A percentile compares a stretch with the other conserved stretches of the same genome.
Evolutionary conservation across 2,329 filamentous ascomycete species (phyloP).

Genomic region (Atkinsonella texensis): DNA sequence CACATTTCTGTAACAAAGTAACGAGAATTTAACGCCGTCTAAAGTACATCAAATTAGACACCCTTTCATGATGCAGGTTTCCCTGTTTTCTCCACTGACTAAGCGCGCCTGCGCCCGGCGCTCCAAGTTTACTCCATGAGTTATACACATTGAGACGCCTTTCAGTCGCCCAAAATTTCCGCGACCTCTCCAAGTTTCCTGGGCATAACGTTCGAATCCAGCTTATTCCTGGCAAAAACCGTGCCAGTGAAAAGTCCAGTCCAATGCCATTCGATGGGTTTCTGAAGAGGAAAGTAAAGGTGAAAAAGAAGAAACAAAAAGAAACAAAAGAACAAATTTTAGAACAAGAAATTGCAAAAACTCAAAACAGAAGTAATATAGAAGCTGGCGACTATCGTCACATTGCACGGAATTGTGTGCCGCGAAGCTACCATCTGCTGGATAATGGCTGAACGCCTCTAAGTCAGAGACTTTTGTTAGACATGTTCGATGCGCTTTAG

Average conservation of each 20-base stretch:
- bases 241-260: slow-evolving; percentile 7
- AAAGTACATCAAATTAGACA: slow-evolving; percentile 29
- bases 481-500: slow-evolving; percentile 1
- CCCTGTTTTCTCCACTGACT: slow-evolving; percentile 16
- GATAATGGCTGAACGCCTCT: too few species aligned
- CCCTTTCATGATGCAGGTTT: slow-evolving; percentile 22
- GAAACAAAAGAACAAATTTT: slow-evolving; percentile 2
- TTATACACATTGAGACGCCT: slow-evolving; percentile 17
- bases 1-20: slow-evolving; percentile 24
- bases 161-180: slow-evolving; percentile 7
- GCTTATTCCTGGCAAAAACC: neutral
- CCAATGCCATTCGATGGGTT: slow-evolving; percentile 10
- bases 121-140: slow-evolving; percentile 23
- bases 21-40: slow-evolving; percentile 22
- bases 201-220: neutral
- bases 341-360: neutral
- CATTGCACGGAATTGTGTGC: neutral
- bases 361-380: neutral
- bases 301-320: slow-evolving; percentile 9
- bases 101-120: slow-evolving; percentile 22
- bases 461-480: neutral
- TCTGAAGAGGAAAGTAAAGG: slow-evolving; percentile 8
- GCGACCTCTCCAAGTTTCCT: neutral
- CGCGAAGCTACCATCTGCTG: too few species aligned
- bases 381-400: neutral